phyloP scores from a whole-genome alignment of 371 early-diverging fungal genomes.

The Mortierella sp. region DNA sequence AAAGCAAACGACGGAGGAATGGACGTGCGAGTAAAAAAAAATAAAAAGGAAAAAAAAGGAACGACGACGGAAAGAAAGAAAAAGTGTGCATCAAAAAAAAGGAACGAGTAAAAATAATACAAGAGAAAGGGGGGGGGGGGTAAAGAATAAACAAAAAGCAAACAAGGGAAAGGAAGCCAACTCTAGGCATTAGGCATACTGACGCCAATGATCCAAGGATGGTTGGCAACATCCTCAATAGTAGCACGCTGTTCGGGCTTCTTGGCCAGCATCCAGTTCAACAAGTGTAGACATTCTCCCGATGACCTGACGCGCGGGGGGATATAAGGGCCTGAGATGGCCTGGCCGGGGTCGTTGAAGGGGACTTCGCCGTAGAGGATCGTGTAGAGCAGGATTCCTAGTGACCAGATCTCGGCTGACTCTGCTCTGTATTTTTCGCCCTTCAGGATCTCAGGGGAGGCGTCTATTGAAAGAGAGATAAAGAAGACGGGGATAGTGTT shows the following conservation, averaged over 20 bases:
- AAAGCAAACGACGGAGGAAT: not conserved
- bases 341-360: slow-evolving; percentile 70
- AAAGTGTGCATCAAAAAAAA: not conserved
- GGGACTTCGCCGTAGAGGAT: slow-evolving; percentile 83
- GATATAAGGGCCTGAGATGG: slow-evolving; percentile 62
- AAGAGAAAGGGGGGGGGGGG: not conserved
- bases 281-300: slow-evolving; percentile 65
- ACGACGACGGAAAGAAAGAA: not conserved
- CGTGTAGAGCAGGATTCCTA: slow-evolving; percentile 84
- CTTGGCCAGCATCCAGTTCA: slow-evolving; percentile 76
- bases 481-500: not conserved
- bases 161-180: not conserved
- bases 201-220: slow-evolving; percentile 68
- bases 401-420: slow-evolving; percentile 86
- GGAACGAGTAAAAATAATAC: not conserved
- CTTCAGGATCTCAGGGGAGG: slow-evolving; percentile 84
- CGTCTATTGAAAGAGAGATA: slow-evolving; percentile 41
- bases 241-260: slow-evolving; percentile 69
- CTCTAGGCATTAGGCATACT: slow-evolving; percentile 20
- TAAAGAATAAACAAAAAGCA: not conserved
- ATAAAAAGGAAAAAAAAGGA: not conserved
- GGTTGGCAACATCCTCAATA: slow-evolving; percentile 70
- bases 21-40: not conserved
- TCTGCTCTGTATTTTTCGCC: slow-evolving; percentile 80
- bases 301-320: slow-evolving; percentile 63